Evolutionary conservation across 2,329 filamentous ascomycete species (phyloP), one percentile per base, ranked within the genome.

Genomic region (Pyrenophora graminea): DNA sequence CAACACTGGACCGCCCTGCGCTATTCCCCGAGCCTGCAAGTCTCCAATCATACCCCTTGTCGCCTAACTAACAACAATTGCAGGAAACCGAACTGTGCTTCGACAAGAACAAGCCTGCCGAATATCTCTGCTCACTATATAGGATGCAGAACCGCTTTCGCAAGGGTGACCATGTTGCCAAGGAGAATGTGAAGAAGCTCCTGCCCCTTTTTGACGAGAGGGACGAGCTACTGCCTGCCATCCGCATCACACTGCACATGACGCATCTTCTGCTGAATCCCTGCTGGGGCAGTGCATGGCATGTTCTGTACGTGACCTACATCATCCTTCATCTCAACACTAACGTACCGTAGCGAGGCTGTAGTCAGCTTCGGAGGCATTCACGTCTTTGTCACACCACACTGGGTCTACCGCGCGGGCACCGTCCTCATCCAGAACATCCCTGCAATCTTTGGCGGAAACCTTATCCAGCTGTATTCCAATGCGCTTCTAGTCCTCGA

Each of bases 361-460:
- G 69, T 70, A 9, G 68, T 72, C 4, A 61, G 62, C 33, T 51
- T 57, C 2, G 68, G 67, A 8, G 60, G 61, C 39, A 62, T 71
- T 6, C 67, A 72, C 53, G 62, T 62, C 4, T 72, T 65, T 33
- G 46, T 69, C 6, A 72, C 69, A 1, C 69, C 69, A 12, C 67
- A 72, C 45, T 72, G 69, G 69, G 69, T 72, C 1, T 71, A 69
- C 47, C 61, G 63, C 39, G 68, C 69, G 7, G 68, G 63, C 3
- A 67, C 64, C 0, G 61, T 71, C 3, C 47, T 72, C 19, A 64
- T 72, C 21, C 63, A 72, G 27, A 68, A 67, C 45, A 68, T 71
- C 44, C 61, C 64, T 4, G 39, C 55, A 5, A 64, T 71, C 30
- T 64, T 65, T 12, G 64, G 62, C 2, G 64, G 51, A 8, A 67